Base-by-base conservation (phyloP, 2,329 filamentous ascomycete species). In the Diaporthe amygdali region DNA sequence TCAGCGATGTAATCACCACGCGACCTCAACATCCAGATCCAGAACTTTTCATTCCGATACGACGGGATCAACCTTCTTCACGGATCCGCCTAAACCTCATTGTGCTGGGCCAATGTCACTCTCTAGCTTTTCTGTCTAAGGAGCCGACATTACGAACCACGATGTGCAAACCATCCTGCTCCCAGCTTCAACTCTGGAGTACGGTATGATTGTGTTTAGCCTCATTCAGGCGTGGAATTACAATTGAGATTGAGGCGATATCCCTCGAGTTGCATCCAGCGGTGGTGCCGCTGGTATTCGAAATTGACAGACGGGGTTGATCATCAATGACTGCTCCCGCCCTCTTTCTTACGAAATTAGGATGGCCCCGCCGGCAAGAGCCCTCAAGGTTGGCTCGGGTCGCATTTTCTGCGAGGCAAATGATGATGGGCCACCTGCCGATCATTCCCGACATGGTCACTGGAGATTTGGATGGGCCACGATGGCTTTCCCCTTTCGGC, bases 401-500 rank as follows among this genome's bases (percentile, higher is more conserved):
- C 59, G 32, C 59, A 55, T 70, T 56, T 30, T 32, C 59, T 64
- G 51, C 41, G 37, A 32, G 49, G 59, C 30, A 66, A 66, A 70
- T 66, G 63, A 70, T 14, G 68, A 70, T 70, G 30, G 32, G 37
- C 47, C 27, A 44, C 46, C 41, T 30, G 69, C 41, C 69, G 69
- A 71, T 71, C 69, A 41, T 67, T 67, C 51, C 66, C 44, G 59
- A 68, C 39, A 39, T 39, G 66, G 49, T 52, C 52, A 59, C 41
- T 68, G 32, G 55, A 68, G 46, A 68, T 68, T 68, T 56, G 54
- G 66, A 68, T 68, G 55, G 54, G 52, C 66, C 44, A 27, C 46
- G 32, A 68, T 68, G n/a, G 44, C 52, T 44, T 68, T 68, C 52
- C 66, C 22, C 54, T 51, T 68, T 68, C 32, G 54, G 55, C 41